Conservation (phyloP, 148 eudicot genomes). For the Dianthus caryophyllus region DNA sequence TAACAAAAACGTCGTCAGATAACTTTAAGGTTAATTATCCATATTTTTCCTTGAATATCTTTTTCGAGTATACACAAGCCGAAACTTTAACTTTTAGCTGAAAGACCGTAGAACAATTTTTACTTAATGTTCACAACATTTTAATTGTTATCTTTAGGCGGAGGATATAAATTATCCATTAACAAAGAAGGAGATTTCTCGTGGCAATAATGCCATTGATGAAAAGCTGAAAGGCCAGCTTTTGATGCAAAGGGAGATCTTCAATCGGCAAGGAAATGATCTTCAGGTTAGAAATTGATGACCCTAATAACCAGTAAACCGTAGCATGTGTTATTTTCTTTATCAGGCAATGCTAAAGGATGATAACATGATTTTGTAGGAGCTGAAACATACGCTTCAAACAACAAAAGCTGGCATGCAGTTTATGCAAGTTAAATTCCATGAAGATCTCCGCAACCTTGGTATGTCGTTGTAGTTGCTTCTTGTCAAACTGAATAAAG, state of each 20-base stretch:
- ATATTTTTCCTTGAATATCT: constrained; percentile 7
- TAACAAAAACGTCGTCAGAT: constrained; percentile 34
- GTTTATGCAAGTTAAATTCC: constrained; percentile 81
- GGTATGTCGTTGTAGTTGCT: constrained; percentile 44
- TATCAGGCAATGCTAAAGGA: constrained; percentile 1
- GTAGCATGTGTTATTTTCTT: background rate
- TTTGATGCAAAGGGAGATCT: constrained; percentile 49
- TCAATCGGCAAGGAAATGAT: constrained; percentile 72
- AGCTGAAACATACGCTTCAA: constrained; percentile 63
- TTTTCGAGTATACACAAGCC: background rate
- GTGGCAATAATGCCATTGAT: constrained; percentile 26
- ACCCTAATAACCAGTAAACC: background rate
- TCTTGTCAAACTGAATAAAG: constrained; percentile 1
- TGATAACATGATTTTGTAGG: constrained; percentile 35
- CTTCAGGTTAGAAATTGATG: constrained; percentile 46
- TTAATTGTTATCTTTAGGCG: constrained; percentile 31
- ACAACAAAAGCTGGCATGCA: constrained; percentile 91
- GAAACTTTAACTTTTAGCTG: background rate
- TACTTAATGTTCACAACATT: constrained; percentile 10
- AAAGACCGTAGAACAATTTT: background rate
- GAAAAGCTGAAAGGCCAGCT: constrained; percentile 48
- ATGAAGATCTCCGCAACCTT: constrained; percentile 73
- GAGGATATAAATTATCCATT: constrained; percentile 32
- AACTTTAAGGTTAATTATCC: constrained; percentile 38
- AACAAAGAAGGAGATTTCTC: constrained; percentile 30